Percentiles rank a stretch among this genome's conserved stretches.
Evolutionary conservation across 2,329 filamentous ascomycete species (phyloP).

Genomic region (Ceratocystis cacaofunesta): DNA sequence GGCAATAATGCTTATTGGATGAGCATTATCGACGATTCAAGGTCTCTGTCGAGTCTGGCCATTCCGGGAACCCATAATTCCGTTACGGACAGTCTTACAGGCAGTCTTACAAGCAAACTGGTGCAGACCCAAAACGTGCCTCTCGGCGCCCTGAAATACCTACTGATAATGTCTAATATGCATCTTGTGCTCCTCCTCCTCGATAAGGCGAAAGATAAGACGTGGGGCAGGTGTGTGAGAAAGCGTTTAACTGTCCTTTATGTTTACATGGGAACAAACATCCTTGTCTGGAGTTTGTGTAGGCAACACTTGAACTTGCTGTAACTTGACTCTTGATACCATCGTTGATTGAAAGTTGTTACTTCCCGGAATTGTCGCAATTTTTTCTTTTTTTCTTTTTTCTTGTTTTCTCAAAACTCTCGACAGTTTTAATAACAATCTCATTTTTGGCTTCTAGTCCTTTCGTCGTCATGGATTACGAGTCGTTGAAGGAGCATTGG

Average conservation of each 20-base stretch:
- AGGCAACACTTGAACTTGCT: neutral
- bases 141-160: too few relatives aligned
- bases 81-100: too few relatives aligned
- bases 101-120: too few relatives aligned
- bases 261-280: neutral
- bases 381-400: neutral
- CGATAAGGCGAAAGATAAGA: conserved; percentile 4
- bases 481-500: conserved; percentile 89
- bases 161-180: neutral
- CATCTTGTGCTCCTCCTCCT: neutral
- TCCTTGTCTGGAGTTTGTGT: neutral
- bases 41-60: too few relatives aligned
- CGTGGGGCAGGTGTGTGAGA: neutral
- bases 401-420: neutral
- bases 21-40: too few relatives aligned
- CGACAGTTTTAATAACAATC: neutral
- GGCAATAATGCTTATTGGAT: too few relatives aligned
- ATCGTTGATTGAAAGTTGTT: neutral
- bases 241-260: conserved; percentile 12
- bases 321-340: neutral
- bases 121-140: too few relatives aligned
- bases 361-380: neutral
- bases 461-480: conserved; percentile 60
- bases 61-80: too few relatives aligned
- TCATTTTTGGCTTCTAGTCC: neutral